Percentiles rank a stretch among this genome's conserved stretches.
phyloP scores from a whole-genome alignment of 495 filamentous ascomycete genomes.

The Podospora fimiseda region DNA sequence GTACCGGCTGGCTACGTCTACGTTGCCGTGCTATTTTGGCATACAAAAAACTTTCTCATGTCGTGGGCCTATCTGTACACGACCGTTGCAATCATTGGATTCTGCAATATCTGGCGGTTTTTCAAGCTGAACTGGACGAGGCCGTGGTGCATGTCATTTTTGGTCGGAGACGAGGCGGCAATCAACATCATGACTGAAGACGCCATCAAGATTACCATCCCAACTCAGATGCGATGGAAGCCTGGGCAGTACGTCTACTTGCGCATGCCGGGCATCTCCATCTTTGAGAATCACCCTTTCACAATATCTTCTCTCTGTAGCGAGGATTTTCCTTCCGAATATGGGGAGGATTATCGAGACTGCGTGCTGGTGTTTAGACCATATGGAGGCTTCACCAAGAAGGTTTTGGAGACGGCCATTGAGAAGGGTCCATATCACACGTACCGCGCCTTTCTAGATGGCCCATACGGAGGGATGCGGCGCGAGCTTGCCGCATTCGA shows the following conservation, averaged over 20 bases:
- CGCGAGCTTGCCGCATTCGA: slow-evolving; percentile 90
- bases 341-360: slow-evolving; percentile 79
- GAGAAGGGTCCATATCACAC: slow-evolving; percentile 78
- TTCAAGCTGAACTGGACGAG: slow-evolving; percentile 83
- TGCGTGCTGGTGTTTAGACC: slow-evolving; percentile 87
- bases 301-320: slow-evolving; percentile 86
- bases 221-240: slow-evolving; percentile 86
- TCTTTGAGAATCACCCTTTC: slow-evolving; percentile 92
- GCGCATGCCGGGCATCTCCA: slow-evolving; percentile 81
- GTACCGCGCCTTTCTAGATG: slow-evolving; percentile 85
- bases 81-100: slow-evolving; percentile 70
- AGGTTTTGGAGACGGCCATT: slow-evolving; percentile 69
- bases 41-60: slow-evolving; percentile 83
- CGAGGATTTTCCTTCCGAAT: slow-evolving; percentile 79
- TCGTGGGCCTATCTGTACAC: slow-evolving; percentile 89
- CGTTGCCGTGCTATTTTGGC: slow-evolving; percentile 87
- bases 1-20: slow-evolving; percentile 75
- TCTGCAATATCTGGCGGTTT: slow-evolving; percentile 58
- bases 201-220: slow-evolving; percentile 87
- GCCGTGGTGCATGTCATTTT: slow-evolving; percentile 68
- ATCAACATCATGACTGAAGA: slow-evolving; percentile 85
- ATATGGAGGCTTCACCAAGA: slow-evolving; percentile 79
- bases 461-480: slow-evolving; percentile 91
- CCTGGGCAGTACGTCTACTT: slow-evolving; percentile 94
- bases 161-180: slow-evolving; percentile 82